These are phyloP conservation scores for Leishmania turanica DNA, from an alignment of 208 protist genomes.

Conservation along the genomic window DNA sequence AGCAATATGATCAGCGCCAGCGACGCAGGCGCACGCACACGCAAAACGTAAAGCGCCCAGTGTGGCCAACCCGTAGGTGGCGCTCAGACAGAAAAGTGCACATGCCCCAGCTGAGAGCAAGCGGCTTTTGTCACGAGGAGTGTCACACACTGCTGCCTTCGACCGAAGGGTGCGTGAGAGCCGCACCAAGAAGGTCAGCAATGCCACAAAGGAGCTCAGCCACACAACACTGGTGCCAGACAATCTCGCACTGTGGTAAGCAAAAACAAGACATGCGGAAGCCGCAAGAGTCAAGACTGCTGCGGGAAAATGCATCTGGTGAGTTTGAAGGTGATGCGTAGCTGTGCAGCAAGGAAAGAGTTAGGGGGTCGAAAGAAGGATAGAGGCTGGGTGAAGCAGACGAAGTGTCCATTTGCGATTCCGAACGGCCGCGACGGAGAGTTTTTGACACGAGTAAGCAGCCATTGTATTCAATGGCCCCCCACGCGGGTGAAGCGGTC, in stretches of 20 bases:
- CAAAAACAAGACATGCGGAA: conserved; percentile 17
- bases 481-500: not conserved
- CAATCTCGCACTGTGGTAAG: conserved; percentile 4
- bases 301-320: conserved; percentile 3
- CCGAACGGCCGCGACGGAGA: not conserved
- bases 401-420: not conserved
- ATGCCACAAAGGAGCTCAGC: conserved; percentile 22
- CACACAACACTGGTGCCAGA: conserved; percentile 23
- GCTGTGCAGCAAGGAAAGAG: not conserved
- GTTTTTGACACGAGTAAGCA: not conserved
- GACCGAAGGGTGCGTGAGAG: not conserved
- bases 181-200: conserved; percentile 16
- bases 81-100: conserved; percentile 15
- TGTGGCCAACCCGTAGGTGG: conserved; percentile 16
- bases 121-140: not conserved
- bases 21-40: conserved; percentile 5
- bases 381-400: not conserved
- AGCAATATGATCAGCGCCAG: conserved; percentile 5
- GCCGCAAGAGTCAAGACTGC: conserved; percentile 5
- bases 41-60: conserved; percentile 25
- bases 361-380: not conserved
- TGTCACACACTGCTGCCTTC: not conserved
- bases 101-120: conserved; percentile 11
- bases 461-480: not conserved
- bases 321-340: not conserved